phyloP scores from a whole-genome alignment of 192 early-diverging fungal genomes.

The Mortierella antarctica region DNA sequence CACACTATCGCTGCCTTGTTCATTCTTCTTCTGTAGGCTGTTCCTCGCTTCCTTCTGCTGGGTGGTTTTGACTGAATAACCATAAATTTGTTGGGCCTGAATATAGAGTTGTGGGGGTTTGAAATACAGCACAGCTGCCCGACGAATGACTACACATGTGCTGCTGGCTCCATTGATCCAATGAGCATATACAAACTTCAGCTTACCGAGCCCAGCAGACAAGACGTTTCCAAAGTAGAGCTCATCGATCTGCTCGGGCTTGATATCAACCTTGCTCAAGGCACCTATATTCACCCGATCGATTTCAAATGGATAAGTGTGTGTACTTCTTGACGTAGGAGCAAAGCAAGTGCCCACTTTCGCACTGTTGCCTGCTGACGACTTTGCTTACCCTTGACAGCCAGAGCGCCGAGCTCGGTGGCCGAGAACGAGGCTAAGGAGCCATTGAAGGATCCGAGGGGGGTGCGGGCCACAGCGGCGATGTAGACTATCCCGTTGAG shows the following conservation, averaged over 20 bases:
- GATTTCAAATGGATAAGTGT: neutral
- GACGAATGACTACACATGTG: neutral
- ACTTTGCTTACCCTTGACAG: constrained; percentile 77
- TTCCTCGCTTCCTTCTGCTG: neutral
- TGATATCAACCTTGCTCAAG: constrained; percentile 62
- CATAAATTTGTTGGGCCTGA: neutral
- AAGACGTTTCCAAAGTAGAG: constrained; percentile 83
- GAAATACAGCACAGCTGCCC: neutral
- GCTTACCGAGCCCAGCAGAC: constrained; percentile 73
- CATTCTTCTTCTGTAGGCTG: neutral
- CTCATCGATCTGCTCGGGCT: constrained; percentile 76
- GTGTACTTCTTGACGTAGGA: neutral
- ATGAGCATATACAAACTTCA: too few species aligned
- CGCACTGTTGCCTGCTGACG: neutral
- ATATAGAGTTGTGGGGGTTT: constrained; percentile 6
- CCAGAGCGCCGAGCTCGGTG: constrained; percentile 85
- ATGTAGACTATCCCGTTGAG: constrained; percentile 80
- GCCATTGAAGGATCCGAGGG: constrained; percentile 92
- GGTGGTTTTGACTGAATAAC: neutral
- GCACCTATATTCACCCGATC: constrained; percentile 41
- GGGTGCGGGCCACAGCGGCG: constrained; percentile 89
- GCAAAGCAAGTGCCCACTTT: neutral
- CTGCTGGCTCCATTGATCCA: neutral
- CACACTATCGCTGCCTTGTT: neutral
- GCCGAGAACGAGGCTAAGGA: constrained; percentile 86